Percentiles rank a stretch among this genome's conserved stretches.
phyloP scores from a whole-genome alignment of 306 rosid species.

The Lablab purpureus region DNA sequence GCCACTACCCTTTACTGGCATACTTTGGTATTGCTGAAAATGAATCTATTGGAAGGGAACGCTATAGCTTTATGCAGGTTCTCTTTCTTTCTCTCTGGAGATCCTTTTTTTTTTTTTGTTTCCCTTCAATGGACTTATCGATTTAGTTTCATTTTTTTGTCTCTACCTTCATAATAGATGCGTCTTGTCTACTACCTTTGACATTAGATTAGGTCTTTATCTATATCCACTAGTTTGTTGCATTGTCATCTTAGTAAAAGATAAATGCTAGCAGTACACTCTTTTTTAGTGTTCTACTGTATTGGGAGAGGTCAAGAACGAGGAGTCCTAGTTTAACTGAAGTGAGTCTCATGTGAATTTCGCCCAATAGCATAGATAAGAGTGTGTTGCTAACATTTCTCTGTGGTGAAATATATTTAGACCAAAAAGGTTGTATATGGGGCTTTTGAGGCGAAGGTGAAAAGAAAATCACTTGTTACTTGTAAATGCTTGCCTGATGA shows the following conservation, averaged over 20 bases:
- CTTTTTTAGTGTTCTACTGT: not conserved
- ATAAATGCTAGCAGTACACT: not conserved
- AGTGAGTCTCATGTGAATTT: not conserved
- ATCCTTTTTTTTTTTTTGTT: too few species aligned
- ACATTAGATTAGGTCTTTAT: not conserved
- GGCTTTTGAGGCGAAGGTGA: not conserved
- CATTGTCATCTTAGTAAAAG: not conserved
- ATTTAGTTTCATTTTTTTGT: not conserved
- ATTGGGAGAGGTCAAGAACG: not conserved
- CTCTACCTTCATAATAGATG: not conserved
- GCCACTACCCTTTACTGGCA: slow-evolving; percentile 80
- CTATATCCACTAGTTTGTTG: not conserved
- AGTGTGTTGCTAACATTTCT: not conserved
- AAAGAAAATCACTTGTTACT: not conserved
- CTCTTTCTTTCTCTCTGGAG: not conserved
- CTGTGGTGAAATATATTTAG: not conserved
- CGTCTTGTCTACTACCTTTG: not conserved
- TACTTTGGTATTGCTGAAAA: slow-evolving; percentile 91
- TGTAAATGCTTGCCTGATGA: not conserved
- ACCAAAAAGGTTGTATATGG: not conserved
- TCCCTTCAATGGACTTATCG: not conserved
- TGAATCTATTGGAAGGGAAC: slow-evolving; percentile 94
- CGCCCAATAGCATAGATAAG: not conserved
- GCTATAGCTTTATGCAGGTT: slow-evolving; percentile 94
- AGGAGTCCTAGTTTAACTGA: not conserved